These are phyloP conservation scores for Asterionellopsis glacialis DNA, from an alignment of 108 stramenopile species.

Conservation along the genomic window DNA sequence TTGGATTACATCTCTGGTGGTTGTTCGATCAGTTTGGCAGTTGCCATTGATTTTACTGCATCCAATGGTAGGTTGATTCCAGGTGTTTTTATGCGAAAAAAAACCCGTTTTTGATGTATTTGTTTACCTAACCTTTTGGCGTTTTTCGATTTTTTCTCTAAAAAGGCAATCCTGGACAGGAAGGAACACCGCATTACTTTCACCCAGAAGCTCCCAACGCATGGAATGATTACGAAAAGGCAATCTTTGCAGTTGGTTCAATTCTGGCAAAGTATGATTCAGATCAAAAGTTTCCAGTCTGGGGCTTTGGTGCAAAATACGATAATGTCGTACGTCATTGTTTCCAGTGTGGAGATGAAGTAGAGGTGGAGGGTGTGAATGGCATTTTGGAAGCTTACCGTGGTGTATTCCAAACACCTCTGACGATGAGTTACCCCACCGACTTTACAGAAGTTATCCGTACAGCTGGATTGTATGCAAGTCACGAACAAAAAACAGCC, in stretches of 20 bases:
- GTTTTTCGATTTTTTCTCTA: no score
- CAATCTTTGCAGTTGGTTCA: constrained; percentile 66
- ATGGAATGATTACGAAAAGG: constrained; percentile 83
- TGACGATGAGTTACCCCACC: constrained; percentile 87
- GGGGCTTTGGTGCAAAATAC: constrained; percentile 95
- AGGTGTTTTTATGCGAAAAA: no score
- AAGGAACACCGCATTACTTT: constrained; percentile 77
- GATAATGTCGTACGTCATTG: constrained; percentile 77
- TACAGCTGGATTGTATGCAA: constrained; percentile 65
- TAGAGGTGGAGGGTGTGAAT: constrained; percentile 73
- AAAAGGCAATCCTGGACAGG: constrained; percentile 48
- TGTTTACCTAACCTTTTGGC: no score
- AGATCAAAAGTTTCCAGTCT: constrained; percentile 83
- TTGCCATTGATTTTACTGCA: constrained; percentile 93
- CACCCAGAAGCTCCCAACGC: constrained; percentile 49
- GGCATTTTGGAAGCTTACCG: constrained; percentile 88
- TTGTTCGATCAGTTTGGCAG: constrained; percentile 66
- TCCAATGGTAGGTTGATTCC: constrained; percentile 75
- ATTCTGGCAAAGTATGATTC: constrained; percentile 85
- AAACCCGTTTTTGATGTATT: no score
- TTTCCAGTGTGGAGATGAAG: constrained; percentile 69
- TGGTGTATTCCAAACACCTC: constrained; percentile 56
- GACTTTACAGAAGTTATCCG: constrained; percentile 82
- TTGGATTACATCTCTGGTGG: constrained; percentile 73
- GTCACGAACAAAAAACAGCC: constrained; percentile 48